These are phyloP conservation scores for Ogataea hybrid DNA, from an alignment of 1,139 yeast genomes.

Conservation along the genomic window DNA sequence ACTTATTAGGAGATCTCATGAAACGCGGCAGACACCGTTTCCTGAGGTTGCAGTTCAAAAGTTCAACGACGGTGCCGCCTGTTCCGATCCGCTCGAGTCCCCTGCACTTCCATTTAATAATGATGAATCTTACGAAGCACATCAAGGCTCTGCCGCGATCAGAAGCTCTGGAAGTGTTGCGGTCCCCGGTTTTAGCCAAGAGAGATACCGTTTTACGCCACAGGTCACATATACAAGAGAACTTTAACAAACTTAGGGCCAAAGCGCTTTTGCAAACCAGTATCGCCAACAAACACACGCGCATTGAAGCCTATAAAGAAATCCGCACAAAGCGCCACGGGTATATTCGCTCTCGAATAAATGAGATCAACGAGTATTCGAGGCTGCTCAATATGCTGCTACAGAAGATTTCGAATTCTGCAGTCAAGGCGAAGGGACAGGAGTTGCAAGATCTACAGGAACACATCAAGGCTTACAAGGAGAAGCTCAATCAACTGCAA, in stretches of 20 bases:
- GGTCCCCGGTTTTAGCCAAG: not conserved
- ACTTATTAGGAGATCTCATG: slow-evolving; percentile 38
- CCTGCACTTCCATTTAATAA: not conserved
- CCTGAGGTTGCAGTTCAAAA: slow-evolving; percentile 22
- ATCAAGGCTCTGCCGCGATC: not conserved
- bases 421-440: not conserved
- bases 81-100: not conserved
- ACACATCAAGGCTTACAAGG: not conserved
- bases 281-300: not conserved
- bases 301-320: not conserved
- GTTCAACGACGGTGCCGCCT: slow-evolving; percentile 1
- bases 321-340: not conserved
- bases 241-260: not conserved
- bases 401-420: not conserved
- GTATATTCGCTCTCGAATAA: not conserved
- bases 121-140: not conserved
- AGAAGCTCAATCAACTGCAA: not conserved
- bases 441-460: not conserved
- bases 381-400: not conserved
- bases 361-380: not conserved
- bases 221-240: not conserved
- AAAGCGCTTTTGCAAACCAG: not conserved
- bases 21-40: slow-evolving; percentile 22
- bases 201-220: not conserved
- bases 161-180: not conserved